These are phyloP conservation scores for Cryptococcus jaspeensis DNA, from an alignment of 1,284 basidiomycete genomes.

Conservation along the genomic window DNA sequence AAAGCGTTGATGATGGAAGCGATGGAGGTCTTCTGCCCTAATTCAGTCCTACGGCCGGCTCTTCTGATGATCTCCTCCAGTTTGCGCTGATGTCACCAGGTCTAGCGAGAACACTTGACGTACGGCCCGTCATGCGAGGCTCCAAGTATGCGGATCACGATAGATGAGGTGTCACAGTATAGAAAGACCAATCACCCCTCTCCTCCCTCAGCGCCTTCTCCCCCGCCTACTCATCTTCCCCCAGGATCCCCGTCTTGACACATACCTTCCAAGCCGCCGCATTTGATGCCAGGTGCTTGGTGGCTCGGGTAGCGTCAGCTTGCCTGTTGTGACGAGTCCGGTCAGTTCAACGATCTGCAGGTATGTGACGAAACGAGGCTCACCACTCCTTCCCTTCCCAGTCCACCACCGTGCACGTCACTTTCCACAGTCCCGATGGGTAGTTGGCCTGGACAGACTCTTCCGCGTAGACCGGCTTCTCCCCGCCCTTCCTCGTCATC, in stretches of 20 bases:
- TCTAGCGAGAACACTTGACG: too few species aligned
- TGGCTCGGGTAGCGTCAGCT: constrained; percentile 18
- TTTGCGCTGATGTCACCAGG: too few species aligned
- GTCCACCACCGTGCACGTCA: constrained; percentile 5
- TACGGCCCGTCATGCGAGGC: too few species aligned
- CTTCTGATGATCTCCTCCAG: too few species aligned
- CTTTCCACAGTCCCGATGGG: constrained; percentile 8
- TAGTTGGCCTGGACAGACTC: not conserved
- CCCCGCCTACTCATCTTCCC: not conserved
- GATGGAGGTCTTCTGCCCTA: too few species aligned
- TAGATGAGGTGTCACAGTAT: too few species aligned
- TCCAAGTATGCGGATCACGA: too few species aligned
- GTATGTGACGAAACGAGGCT: not conserved
- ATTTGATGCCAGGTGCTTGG: constrained; percentile 20
- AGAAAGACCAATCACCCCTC: too few species aligned
- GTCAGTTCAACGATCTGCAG: not conserved
- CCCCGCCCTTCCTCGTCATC: too few species aligned
- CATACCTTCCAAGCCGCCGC: constrained; percentile 27
- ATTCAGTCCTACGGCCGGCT: too few species aligned
- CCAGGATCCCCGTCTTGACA: constrained; percentile 15
- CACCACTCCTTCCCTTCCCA: constrained; percentile 13
- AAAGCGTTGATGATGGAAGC: too few species aligned
- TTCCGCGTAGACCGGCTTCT: not conserved
- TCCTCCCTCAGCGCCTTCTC: not conserved
- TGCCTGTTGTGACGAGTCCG: constrained; percentile 1